These are phyloP conservation scores for Suillus weaverae DNA, from an alignment of 768 basidiomycete species.

Conservation along the genomic window DNA sequence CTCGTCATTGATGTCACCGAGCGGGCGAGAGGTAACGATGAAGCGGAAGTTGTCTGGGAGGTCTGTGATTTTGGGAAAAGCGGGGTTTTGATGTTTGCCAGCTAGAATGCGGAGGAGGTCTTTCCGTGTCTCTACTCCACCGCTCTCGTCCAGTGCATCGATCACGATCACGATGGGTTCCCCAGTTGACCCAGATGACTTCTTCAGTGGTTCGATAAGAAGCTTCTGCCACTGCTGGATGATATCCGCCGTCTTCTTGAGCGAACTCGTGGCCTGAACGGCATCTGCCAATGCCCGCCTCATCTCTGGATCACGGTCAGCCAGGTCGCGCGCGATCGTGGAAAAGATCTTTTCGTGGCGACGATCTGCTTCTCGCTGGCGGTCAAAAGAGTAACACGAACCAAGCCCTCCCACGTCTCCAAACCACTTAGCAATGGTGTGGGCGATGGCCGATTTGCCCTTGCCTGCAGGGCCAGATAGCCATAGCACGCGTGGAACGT, in stretches of 20 bases:
- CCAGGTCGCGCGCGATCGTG: slow-evolving; percentile 23
- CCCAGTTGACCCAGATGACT: background rate
- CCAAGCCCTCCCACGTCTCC: slow-evolving; percentile 14
- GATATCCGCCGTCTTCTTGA: background rate
- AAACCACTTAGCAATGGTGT: slow-evolving; percentile 11
- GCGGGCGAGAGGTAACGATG: slow-evolving; percentile 11
- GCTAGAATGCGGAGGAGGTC: background rate
- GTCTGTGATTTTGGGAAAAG: background rate
- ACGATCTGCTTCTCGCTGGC: slow-evolving; percentile 6
- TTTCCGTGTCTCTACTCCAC: slow-evolving; percentile 1
- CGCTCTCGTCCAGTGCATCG: slow-evolving; percentile 24
- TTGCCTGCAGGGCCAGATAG: slow-evolving; percentile 27
- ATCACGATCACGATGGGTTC: slow-evolving; percentile 22
- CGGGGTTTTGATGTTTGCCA: background rate
- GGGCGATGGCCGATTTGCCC: slow-evolving; percentile 21
- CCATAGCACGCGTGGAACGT: slow-evolving; percentile 19
- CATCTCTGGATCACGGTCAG: background rate
- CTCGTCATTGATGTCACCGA: background rate
- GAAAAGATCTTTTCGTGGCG: slow-evolving; percentile 13
- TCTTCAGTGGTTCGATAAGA: background rate
- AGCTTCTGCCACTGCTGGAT: slow-evolving; percentile 4
- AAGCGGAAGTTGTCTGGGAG: slow-evolving; percentile 13
- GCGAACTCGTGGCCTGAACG: background rate
- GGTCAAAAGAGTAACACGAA: slow-evolving; percentile 12
- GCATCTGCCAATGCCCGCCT: background rate